These are phyloP conservation scores for Euphorbia tirucalli DNA, from an alignment of 345 rosid species.

Conservation along the genomic window DNA sequence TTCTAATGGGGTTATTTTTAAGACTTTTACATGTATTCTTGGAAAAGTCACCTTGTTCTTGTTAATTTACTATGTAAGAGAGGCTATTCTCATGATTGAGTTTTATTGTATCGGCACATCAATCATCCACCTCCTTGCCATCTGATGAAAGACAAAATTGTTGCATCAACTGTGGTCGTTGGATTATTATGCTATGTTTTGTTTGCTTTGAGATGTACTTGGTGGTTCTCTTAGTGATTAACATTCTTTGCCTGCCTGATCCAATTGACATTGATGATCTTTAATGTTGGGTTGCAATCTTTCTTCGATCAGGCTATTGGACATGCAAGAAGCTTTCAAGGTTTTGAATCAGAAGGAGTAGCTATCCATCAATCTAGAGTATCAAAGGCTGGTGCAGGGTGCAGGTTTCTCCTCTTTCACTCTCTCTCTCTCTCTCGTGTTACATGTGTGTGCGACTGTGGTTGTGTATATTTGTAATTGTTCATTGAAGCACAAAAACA, in stretches of 20 bases:
- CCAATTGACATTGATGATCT: constrained; percentile 5
- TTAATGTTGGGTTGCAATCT: constrained; percentile 13
- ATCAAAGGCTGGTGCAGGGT: constrained; percentile 12
- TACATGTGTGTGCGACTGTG: too few species aligned
- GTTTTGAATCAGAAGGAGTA: constrained; percentile 27
- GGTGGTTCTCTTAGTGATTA: not conserved
- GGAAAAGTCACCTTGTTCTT: not conserved
- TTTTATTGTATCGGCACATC: not conserved
- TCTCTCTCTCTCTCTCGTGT: not conserved
- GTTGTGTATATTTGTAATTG: not conserved
- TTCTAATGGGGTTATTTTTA: not conserved
- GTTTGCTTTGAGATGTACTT: not conserved
- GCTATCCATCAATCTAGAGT: constrained; percentile 22
- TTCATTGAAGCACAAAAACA: not conserved
- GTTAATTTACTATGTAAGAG: not conserved
- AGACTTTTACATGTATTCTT: not conserved
- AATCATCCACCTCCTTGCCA: not conserved
- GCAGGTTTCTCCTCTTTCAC: constrained; percentile 15
- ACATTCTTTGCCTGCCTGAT: not conserved
- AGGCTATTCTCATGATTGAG: not conserved
- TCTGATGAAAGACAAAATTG: not conserved
- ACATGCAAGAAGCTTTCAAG: constrained; percentile 15
- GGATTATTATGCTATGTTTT: not conserved
- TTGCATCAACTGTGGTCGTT: not conserved
- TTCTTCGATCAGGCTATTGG: constrained; percentile 26